These are phyloP conservation scores for Triticum timopheevii DNA, from an alignment of 176 grass and related monocot species.

Conservation along the genomic window DNA sequence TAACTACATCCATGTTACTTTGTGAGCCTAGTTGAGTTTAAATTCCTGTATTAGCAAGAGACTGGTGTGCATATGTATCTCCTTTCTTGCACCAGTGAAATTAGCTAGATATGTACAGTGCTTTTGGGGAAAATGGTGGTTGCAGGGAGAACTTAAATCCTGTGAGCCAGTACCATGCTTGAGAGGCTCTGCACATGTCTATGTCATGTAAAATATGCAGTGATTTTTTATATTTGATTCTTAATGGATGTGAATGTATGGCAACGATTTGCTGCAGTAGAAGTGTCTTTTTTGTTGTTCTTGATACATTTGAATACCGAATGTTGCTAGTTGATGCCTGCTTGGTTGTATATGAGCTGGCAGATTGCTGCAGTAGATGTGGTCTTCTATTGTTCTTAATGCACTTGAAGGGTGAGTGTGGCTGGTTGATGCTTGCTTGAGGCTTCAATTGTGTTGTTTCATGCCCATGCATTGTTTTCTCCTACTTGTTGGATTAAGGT, in stretches of 20 bases:
- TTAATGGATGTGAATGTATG: neutral
- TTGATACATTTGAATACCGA: neutral
- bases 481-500: no score
- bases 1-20: neutral
- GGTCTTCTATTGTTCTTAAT: neutral
- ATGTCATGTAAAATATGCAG: neutral
- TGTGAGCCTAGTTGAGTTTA: neutral
- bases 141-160: neutral
- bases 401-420: neutral
- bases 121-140: neutral
- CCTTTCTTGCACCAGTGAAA: neutral
- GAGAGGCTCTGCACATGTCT: neutral
- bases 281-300: neutral
- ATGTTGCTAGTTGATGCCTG: neutral
- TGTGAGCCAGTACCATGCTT: neutral
- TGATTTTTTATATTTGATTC: neutral
- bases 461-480: no score
- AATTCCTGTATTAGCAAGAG: conserved; percentile 14
- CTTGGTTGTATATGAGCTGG: neutral
- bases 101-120: conserved; percentile 25
- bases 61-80: neutral
- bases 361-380: neutral
- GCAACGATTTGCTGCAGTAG: neutral
- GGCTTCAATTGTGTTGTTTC: no score
- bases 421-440: neutral